Conservation (phyloP, 805 yeast genomes). For the Schwanniomyces polymorphus region DNA sequence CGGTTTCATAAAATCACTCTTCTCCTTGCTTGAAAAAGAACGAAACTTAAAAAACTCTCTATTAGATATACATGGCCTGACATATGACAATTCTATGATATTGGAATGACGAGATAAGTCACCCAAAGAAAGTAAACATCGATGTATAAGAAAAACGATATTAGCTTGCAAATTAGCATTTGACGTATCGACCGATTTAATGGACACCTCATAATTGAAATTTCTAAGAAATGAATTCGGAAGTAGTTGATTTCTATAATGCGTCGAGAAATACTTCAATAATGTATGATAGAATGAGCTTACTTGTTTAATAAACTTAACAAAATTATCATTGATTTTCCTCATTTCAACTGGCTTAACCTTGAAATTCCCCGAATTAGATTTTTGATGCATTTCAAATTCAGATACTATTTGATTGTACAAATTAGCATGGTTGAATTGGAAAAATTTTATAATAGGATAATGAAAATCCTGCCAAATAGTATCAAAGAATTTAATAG, state of each 20-base stretch:
- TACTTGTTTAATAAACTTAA: constrained; percentile 48
- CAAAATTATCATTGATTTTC: constrained; percentile 52
- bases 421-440: constrained; percentile 32
- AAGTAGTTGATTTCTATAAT: constrained; percentile 32
- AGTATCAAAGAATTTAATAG: constrained; percentile 37
- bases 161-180: constrained; percentile 25
- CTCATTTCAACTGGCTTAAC: constrained; percentile 53
- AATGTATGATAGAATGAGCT: constrained; percentile 48
- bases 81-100: constrained; percentile 45
- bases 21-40: constrained; percentile 27
- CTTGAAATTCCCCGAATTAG: constrained; percentile 16
- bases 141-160: constrained; percentile 44
- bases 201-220: constrained; percentile 20
- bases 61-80: constrained; percentile 31
- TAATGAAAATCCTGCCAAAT: constrained; percentile 65
- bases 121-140: constrained; percentile 54
- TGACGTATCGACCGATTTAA: constrained; percentile 7
- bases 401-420: constrained; percentile 15
- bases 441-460: constrained; percentile 62
- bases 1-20: constrained; percentile 36
- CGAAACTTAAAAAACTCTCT: constrained; percentile 28
- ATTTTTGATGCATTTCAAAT: constrained; percentile 13
- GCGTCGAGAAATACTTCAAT: constrained; percentile 38
- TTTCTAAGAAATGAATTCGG: constrained; percentile 31
- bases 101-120: constrained; percentile 59